Evolutionary conservation across 371 early-diverging fungal species (phyloP), one percentile per base, ranked within the genome.

Genomic region (Circinella umbellata): DNA sequence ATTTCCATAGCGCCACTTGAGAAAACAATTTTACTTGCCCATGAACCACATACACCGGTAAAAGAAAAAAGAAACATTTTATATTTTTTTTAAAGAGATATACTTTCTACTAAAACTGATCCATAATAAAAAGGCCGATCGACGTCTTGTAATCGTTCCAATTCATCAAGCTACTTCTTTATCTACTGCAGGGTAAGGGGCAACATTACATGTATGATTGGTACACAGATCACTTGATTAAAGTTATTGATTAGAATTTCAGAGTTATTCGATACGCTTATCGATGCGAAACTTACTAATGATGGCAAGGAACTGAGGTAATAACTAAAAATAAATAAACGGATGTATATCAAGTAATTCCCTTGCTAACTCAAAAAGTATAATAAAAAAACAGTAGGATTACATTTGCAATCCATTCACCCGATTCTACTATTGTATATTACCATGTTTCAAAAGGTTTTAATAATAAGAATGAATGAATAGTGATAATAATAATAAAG

Each of bases 371-470:
- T 27, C 27, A 53, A 15, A 49, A 51, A 51, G 8, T 13, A 51
- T 5, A 51, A 1, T 42, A 13, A 63, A 13, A 63, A 14, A 18
- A 34, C 10, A 42, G 38, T 2, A 77, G 74, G 61, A 51, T 81
- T 13, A 84, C 85, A 35, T 39, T 84, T 4, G 85, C 81, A 11
- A 82, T 84, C 38, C 78, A 79, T 57, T 74, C 79, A n/a, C 69
- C 72, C 18, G 85, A 84, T 61, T 78, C 85, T 7, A 82, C 82
- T 13, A 74, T 80, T 15, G 76, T 82, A 3, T 84, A 84, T 63
- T 84, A 84, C 64, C 80, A 84, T 55, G 67, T 84, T 34, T 48
- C 62, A 37, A 70, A 71, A 61, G 81, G 84, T 7, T 64, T 83
- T 18, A 59, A 39, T 65, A 61, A 6, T 38, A 68, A 63, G 57